Evolutionary conservation across 768 basidiomycete genomes (phyloP).

Genomic region (Lyophyllum decastes): DNA sequence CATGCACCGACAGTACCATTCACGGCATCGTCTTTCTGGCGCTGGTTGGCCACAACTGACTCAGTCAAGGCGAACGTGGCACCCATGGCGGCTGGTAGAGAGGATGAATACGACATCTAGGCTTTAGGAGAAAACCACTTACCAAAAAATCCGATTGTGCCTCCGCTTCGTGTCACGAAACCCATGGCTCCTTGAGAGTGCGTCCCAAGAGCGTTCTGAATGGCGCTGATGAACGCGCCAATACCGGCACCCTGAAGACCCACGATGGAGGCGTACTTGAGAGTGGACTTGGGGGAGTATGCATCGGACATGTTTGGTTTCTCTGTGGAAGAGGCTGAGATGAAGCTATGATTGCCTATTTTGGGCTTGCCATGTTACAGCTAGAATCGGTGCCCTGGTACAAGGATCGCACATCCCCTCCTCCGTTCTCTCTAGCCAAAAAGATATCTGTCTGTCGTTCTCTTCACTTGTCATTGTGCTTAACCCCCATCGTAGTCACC

Average conservation of each 20-base stretch:
- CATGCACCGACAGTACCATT: conserved; percentile 89
- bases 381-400: conserved; percentile 34
- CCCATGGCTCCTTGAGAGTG: conserved; percentile 84
- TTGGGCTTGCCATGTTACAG: conserved; percentile 21
- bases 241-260: conserved; percentile 68
- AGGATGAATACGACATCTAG: not conserved
- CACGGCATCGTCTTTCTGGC: conserved; percentile 75
- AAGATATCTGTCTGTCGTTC: conserved; percentile 45
- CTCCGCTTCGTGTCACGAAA: conserved; percentile 83
- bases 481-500: not conserved
- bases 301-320: conserved; percentile 34
- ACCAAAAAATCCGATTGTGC: conserved; percentile 94
- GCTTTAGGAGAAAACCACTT: conserved; percentile 25
- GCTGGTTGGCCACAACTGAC: conserved; percentile 75
- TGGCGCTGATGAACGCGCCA: conserved; percentile 65
- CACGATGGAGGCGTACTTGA: conserved; percentile 55
- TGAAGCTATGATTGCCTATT: conserved; percentile 25
- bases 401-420: conserved; percentile 28
- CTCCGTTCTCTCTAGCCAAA: conserved; percentile 42
- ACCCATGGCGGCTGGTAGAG: conserved; percentile 78
- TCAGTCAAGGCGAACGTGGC: conserved; percentile 85
- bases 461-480: not conserved
- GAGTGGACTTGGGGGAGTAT: conserved; percentile 53
- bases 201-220: conserved; percentile 78
- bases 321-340: conserved; percentile 12